Percentiles rank a stretch among this genome's conserved stretches.
phyloP scores from a whole-genome alignment of 768 basidiomycete species.

The Hypholoma sublateritium region DNA sequence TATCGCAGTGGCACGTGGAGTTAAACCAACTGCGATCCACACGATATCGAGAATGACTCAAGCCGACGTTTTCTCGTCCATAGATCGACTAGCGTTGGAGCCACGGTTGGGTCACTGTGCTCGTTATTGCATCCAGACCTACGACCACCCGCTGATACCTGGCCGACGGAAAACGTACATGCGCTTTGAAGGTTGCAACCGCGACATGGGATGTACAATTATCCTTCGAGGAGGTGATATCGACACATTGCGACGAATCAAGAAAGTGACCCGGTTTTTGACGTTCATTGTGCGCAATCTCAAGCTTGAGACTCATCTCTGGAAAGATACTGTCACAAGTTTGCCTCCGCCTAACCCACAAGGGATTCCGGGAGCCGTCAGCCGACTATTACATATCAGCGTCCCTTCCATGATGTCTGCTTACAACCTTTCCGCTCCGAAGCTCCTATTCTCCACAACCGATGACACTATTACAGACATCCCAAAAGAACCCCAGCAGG shows the following conservation, averaged over 20 bases:
- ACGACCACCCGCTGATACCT: conserved; percentile 93
- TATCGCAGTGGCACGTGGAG: conserved; percentile 87
- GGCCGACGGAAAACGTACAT: conserved; percentile 93
- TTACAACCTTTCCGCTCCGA: conserved; percentile 13
- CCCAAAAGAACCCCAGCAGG: conserved; percentile 1
- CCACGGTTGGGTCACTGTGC: conserved; percentile 88
- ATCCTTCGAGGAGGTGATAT: conserved; percentile 86
- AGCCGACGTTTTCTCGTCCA: conserved; percentile 91
- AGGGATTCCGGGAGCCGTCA: conserved; percentile 54
- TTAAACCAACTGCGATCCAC: conserved; percentile 85
- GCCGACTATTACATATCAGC: conserved; percentile 24
- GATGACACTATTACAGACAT: conserved; percentile 4
- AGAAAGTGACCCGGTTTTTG: conserved; percentile 91
- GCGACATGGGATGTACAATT: conserved; percentile 93
- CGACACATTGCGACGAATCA: conserved; percentile 79
- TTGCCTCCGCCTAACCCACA: conserved; percentile 64
- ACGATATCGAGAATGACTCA: conserved; percentile 94
- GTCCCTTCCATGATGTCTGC: conserved; percentile 20
- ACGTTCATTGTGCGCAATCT: conserved; percentile 91
- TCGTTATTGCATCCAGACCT: conserved; percentile 87
- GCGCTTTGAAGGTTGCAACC: conserved; percentile 95
- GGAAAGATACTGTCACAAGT: conserved; percentile 86
- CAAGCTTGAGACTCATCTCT: conserved; percentile 91
- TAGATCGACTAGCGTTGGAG: conserved; percentile 89
- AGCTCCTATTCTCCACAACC: conserved; percentile 12